Percentiles rank a stretch among this genome's conserved stretches.
These are phyloP conservation scores for Cercospora canescens DNA, from an alignment of 2,329 filamentous ascomycete species.

Conservation along the genomic window DNA sequence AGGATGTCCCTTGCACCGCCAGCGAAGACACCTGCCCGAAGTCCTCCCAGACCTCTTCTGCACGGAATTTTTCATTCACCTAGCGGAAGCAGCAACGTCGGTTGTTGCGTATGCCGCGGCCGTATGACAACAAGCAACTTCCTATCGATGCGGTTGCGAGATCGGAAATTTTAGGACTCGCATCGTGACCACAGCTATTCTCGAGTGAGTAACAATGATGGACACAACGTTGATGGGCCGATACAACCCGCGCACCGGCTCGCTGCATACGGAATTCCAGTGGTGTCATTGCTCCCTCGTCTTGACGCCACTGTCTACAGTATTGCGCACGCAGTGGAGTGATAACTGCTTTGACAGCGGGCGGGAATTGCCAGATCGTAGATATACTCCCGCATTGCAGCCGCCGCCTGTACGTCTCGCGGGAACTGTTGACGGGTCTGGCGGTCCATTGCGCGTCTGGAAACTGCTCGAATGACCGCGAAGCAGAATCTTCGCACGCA, in stretches of 20 bases:
- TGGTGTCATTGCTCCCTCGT: not conserved
- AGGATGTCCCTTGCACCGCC: slow-evolving; percentile 1
- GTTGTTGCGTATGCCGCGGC: not conserved
- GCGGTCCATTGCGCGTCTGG: not conserved
- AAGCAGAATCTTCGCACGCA: not conserved
- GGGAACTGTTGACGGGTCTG: not conserved
- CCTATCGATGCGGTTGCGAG: not conserved
- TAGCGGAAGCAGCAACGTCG: not conserved
- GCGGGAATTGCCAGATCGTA: not conserved
- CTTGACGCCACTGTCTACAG: not conserved
- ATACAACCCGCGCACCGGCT: not conserved
- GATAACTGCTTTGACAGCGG: not conserved
- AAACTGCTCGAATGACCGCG: not conserved
- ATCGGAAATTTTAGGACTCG: not conserved
- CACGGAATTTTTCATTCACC: not conserved
- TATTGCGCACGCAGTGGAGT: not conserved
- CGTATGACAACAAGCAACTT: not conserved
- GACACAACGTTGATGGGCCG: not conserved
- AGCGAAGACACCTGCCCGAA: slow-evolving; percentile 4
- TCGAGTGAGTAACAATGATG: not conserved
- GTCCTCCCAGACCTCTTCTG: slow-evolving; percentile 6
- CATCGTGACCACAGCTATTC: not conserved
- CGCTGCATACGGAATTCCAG: not conserved
- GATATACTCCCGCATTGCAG: slow-evolving; percentile 13
- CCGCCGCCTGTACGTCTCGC: slow-evolving; percentile 2